Percentiles rank a stretch among this genome's conserved stretches.
Conservation (phyloP, 805 yeast genomes). For the Candida silvatica region DNA sequence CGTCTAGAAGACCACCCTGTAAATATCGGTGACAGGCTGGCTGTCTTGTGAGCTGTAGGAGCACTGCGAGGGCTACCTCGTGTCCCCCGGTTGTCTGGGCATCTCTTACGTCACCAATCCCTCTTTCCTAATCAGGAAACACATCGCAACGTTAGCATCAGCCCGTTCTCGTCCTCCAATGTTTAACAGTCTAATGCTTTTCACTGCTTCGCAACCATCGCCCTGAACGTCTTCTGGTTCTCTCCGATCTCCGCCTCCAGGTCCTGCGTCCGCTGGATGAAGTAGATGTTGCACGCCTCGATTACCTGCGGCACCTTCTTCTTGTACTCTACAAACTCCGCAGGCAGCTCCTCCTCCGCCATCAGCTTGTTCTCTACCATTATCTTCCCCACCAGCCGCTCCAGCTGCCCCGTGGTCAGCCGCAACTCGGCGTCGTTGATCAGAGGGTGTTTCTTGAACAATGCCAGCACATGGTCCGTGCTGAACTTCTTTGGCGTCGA, state of each 20-base stretch:
- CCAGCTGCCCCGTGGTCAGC: slow-evolving; percentile 11
- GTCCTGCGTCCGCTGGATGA: slow-evolving; percentile 12
- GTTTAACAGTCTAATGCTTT: no score
- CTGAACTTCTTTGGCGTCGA: slow-evolving; percentile 9
- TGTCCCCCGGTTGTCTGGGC: no score
- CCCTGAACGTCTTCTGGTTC: slow-evolving; percentile 10
- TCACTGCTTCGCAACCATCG: no score
- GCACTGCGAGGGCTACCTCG: no score
- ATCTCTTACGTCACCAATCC: no score
- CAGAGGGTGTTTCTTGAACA: slow-evolving; percentile 18
- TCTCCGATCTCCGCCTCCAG: slow-evolving; percentile 10
- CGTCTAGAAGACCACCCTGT: no score
- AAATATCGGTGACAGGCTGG: no score
- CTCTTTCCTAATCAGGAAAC: no score
- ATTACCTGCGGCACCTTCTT: slow-evolving; percentile 14
- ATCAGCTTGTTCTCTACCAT: slow-evolving; percentile 10
- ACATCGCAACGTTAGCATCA: no score
- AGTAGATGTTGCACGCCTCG: slow-evolving; percentile 12
- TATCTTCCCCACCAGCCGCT: slow-evolving; percentile 12
- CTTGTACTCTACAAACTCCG: slow-evolving; percentile 7
- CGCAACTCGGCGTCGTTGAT: slow-evolving; percentile 9
- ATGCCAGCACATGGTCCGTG: slow-evolving; percentile 8
- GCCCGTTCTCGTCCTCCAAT: no score
- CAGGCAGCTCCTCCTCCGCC: slow-evolving; percentile 2
- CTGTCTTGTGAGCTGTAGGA: no score